Evolutionary conservation across 257 asterid species (phyloP), one percentile per base, ranked within the genome.

Genomic region (Solanum microdontum): DNA sequence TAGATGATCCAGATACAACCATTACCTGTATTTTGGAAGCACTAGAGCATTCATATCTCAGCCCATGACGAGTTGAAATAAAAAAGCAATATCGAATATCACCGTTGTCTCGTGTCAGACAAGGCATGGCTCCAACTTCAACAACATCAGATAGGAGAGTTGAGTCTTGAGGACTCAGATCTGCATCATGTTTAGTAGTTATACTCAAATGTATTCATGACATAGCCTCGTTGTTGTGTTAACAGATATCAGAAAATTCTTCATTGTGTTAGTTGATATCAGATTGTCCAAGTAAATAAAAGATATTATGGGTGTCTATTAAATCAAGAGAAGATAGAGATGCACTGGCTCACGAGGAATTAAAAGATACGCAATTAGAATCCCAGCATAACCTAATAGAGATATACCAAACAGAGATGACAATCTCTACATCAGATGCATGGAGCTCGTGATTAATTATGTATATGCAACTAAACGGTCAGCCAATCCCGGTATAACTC

Each of bases 81-180:
- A 87, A 94, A 91, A 97, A 95, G 90, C 96, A 94, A 90, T 93
- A 89, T 80, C 95, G 93, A 58, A 91, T 89, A 89, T 90, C 98
- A 45, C 89, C 97, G 11, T 94, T 93, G 73, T 95, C 99, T 39
- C 95, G 94, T 37, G 84, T 87, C 84, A 93, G 82, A 87, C 91
- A 89, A 74, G 98, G 98, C 85, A 93, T 96, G 24, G 90, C 89
- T 30, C 98, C 98, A 45, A 95, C 96, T 91, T 94, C 95, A 90
- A 93, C 92, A 87, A 95, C 91, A 87, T 97, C 99, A 51, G 98
- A 92, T 37, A 97, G 91, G 48, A 93, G 91, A 36, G 99, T 93
- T 26, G 99, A 97, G 91, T 97, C 99, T 89, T 92, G 99, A 6
- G 99, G 99, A 80, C 99, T 93, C 90, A 97, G 89, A 92, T 97